Percentiles rank a stretch among this genome's conserved stretches.
These are phyloP conservation scores for Metschnikowia noctiluminum DNA, from an alignment of 805 yeast genomes.

Conservation along the genomic window DNA sequence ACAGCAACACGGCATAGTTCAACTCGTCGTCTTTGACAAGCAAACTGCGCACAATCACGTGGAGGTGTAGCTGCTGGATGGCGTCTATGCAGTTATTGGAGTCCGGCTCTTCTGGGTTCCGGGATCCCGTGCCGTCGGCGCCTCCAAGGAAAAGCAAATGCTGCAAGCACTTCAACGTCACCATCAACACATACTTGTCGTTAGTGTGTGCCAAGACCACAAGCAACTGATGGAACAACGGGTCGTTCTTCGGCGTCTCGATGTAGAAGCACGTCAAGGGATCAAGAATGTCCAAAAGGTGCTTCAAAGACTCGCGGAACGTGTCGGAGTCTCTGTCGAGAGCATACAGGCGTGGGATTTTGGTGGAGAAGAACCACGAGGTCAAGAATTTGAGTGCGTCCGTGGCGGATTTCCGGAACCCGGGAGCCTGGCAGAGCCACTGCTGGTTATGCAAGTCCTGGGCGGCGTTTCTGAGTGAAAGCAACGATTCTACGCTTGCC, in stretches of 20 bases:
- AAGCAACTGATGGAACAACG: constrained; percentile 56
- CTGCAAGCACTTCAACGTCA: constrained; percentile 72
- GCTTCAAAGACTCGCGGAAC: constrained; percentile 58
- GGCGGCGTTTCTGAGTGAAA: constrained; percentile 74
- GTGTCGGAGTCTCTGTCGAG: constrained; percentile 26
- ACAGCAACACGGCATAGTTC: constrained; percentile 69
- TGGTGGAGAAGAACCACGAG: constrained; percentile 26
- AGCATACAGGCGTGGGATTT: constrained; percentile 10
- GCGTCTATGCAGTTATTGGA: constrained; percentile 41
- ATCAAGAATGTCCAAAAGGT: constrained; percentile 77
- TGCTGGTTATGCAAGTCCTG: constrained; percentile 85
- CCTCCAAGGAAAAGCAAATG: constrained; percentile 58
- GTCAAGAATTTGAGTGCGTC: constrained; percentile 41
- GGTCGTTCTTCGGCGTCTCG: constrained; percentile 69
- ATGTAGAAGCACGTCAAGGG: constrained; percentile 78
- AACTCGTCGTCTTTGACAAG: constrained; percentile 71
- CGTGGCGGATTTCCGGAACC: constrained; percentile 45
- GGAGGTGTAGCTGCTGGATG: constrained; percentile 39
- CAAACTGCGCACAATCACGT: constrained; percentile 54
- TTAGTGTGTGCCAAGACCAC: constrained; percentile 46
- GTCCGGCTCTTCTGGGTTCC: constrained; percentile 22
- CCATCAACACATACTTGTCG: constrained; percentile 69
- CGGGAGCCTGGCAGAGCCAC: constrained; percentile 54
- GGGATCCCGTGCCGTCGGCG: constrained; percentile 11
- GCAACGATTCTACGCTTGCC: constrained; percentile 44